These are phyloP conservation scores for Verticillium nonalfalfae DNA, from an alignment of 2,329 filamentous ascomycete species.

Conservation along the genomic window DNA sequence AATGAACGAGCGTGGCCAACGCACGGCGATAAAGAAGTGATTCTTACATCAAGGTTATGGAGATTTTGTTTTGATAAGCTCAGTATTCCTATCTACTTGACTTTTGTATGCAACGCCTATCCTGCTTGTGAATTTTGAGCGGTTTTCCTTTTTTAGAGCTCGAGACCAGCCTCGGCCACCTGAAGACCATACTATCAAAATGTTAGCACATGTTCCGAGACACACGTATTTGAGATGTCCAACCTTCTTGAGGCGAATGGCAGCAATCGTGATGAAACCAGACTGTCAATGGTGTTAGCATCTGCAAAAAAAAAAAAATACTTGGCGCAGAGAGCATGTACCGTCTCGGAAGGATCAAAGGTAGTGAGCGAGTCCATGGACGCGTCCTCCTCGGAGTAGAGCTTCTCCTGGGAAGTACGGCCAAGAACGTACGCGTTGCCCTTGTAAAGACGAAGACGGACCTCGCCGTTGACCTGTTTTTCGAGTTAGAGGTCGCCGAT, in stretches of 20 bases:
- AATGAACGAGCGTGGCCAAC: no score
- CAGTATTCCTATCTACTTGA: neutral
- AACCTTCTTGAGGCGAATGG: conserved; percentile 53
- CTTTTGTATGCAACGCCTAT: no score
- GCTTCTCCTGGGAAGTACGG: conserved; percentile 39
- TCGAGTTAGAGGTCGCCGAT: no score
- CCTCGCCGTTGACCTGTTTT: conserved; percentile 12
- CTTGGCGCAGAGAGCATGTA: conserved; percentile 32
- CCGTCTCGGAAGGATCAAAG: conserved; percentile 35
- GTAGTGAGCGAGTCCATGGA: conserved; percentile 43
- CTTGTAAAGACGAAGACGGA: conserved; percentile 26
- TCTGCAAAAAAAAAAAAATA: conserved; percentile 14
- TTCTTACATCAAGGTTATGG: no score
- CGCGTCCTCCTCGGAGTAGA: conserved; percentile 42
- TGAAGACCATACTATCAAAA: conserved; percentile 31
- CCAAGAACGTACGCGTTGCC: conserved; percentile 37
- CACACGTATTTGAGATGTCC: no score
- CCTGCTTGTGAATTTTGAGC: no score
- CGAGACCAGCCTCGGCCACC: conserved; percentile 27
- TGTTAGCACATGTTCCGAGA: neutral
- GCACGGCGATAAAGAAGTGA: no score
- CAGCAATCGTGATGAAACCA: conserved; percentile 62
- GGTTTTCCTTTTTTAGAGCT: conserved; percentile 2
- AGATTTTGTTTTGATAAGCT: no score
- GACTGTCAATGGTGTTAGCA: conserved; percentile 6